Percentiles rank a stretch among this genome's conserved stretches.
Conservation (phyloP, 768 basidiomycete genomes). For the Boletus eberwhitei region DNA sequence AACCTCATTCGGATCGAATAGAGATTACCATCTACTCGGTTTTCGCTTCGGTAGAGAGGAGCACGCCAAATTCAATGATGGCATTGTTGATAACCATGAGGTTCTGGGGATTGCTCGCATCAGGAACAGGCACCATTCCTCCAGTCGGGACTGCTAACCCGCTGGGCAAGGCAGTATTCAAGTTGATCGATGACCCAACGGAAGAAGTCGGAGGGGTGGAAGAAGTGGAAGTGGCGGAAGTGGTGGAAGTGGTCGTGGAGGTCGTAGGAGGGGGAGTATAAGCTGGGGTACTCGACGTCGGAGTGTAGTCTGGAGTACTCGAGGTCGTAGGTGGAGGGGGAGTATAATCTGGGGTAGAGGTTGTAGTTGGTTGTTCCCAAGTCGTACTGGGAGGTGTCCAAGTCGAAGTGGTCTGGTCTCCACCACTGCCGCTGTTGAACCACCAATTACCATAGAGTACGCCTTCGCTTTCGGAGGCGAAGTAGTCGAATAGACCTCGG, state of each 20-base stretch:
- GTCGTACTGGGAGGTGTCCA: constrained; percentile 15
- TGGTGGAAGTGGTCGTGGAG: constrained; percentile 26
- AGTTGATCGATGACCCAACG: constrained; percentile 17
- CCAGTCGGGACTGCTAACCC: constrained; percentile 26
- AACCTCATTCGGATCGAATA: neutral
- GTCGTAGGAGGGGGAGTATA: constrained; percentile 19
- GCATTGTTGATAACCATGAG: constrained; percentile 34
- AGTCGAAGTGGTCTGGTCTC: constrained; percentile 9
- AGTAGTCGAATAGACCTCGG: constrained; percentile 60
- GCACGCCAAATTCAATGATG: constrained; percentile 33
- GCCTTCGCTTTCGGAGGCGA: constrained; percentile 47
- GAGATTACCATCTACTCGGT: neutral
- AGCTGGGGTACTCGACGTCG: constrained; percentile 20
- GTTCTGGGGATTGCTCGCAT: constrained; percentile 32
- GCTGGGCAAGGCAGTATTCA: constrained; percentile 19
- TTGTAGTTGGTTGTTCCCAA: constrained; percentile 21
- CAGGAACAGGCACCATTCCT: constrained; percentile 30
- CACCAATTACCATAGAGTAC: constrained; percentile 63
- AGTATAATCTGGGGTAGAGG: constrained; percentile 22
- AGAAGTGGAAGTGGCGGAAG: constrained; percentile 4
- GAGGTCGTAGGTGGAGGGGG: constrained; percentile 11
- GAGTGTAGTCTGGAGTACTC: constrained; percentile 16
- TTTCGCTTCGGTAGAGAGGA: constrained; percentile 9
- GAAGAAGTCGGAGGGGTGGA: constrained; percentile 21
- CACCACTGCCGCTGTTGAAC: constrained; percentile 41